phyloP scores from a whole-genome alignment of 345 rosid genomes.

The Zanthoxylum bungeanum region DNA sequence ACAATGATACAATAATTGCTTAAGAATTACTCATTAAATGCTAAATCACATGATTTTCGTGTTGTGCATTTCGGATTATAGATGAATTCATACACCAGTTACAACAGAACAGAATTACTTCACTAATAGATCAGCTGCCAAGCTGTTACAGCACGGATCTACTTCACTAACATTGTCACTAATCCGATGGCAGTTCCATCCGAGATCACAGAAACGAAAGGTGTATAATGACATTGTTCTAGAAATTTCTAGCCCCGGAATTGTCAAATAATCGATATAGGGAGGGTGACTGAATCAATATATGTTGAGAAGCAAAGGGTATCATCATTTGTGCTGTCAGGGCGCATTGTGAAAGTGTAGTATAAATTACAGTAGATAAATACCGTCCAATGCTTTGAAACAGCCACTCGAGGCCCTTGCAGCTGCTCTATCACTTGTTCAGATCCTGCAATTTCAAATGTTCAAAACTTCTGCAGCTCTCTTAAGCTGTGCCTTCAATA shows the following conservation, averaged over 20 bases:
- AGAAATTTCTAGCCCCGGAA: conserved; percentile 20
- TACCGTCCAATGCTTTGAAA: conserved; percentile 2
- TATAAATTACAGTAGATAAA: neutral
- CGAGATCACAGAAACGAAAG: neutral
- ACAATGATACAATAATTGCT: neutral
- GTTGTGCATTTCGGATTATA: neutral
- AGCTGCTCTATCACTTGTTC: neutral
- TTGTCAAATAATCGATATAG: conserved; percentile 23
- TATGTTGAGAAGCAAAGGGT: neutral
- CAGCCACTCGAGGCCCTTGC: neutral
- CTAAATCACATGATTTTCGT: neutral
- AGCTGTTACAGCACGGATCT: neutral
- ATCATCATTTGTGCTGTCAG: conserved; percentile 6
- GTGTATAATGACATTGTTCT: conserved; percentile 4
- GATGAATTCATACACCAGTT: conserved; percentile 2
- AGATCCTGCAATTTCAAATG: conserved; percentile 15
- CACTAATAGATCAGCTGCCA: neutral
- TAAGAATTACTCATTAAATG: neutral
- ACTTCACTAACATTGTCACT: conserved; percentile 13
- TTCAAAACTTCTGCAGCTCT: conserved; percentile 12
- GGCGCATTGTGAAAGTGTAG: neutral
- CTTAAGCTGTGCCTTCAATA: neutral
- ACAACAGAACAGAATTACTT: conserved; percentile 7
- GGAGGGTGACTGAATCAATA: conserved; percentile 26
- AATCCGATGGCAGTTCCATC: conserved; percentile 13